Evolutionary conservation across 176 grass and related monocot genomes (phyloP).

Genomic region (Phoenix dactylifera): DNA sequence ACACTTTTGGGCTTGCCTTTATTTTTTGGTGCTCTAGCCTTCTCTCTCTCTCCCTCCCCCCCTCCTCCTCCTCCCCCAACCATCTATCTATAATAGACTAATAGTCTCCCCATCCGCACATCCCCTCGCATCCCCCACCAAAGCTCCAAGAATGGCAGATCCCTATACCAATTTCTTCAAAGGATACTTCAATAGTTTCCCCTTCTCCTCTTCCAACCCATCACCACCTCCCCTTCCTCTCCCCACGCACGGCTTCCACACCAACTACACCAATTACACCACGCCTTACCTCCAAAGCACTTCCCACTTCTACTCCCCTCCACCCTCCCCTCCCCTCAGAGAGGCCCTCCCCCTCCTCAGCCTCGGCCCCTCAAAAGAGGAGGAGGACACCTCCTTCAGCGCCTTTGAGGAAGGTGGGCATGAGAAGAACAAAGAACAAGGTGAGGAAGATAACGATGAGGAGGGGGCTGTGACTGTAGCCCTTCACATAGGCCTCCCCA

Average conservation of each 20-base stretch:
- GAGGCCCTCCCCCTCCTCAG: constrained; percentile 70
- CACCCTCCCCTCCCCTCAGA: constrained; percentile 48
- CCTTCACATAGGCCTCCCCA: constrained; percentile 76
- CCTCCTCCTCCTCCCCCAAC: constrained; percentile 4
- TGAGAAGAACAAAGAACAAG: too few species aligned
- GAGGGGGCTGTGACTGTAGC: constrained; percentile 52
- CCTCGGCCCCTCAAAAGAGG: constrained; percentile 28
- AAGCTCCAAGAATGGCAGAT: constrained; percentile 13
- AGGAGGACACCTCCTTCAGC: constrained; percentile 3
- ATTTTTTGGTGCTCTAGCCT: constrained; percentile 19
- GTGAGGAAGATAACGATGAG: constrained; percentile 3
- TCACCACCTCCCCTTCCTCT: constrained; percentile 21
- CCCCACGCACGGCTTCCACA: neutral
- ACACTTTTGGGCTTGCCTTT: constrained; percentile 16
- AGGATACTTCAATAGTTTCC: constrained; percentile 10
- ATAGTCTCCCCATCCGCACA: constrained; percentile 15
- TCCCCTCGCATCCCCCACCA: neutral
- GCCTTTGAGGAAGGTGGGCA: constrained; percentile 3
- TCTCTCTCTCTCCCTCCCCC: constrained; percentile 13
- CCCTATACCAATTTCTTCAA: constrained; percentile 23
- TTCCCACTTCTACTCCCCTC: constrained; percentile 20
- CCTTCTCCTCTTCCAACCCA: constrained; percentile 14
- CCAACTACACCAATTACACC: too few species aligned
- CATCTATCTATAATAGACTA: constrained; percentile 6
- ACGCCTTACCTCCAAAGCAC: too few species aligned